phyloP scores from a whole-genome alignment of 169 alveolate species.

The Plasmodium billcollinsi region DNA sequence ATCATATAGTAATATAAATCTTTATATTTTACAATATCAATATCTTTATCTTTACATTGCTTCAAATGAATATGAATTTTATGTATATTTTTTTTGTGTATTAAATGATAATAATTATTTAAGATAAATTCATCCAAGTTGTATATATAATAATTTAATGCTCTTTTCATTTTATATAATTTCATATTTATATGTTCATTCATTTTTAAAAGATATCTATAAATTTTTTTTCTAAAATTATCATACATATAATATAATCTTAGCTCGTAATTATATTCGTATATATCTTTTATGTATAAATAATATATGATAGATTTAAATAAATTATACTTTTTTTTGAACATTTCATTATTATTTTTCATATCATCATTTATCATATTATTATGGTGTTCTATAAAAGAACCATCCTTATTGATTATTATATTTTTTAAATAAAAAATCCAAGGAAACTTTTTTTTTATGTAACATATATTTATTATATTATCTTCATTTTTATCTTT shows the following conservation, averaged over 20 bases:
- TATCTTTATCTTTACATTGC: slow-evolving; percentile 16
- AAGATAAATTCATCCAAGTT: slow-evolving; percentile 34
- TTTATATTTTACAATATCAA: slow-evolving; percentile 17
- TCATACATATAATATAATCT: neutral
- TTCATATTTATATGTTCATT: slow-evolving; percentile 7
- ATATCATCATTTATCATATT: too few relatives aligned
- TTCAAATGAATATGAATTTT: slow-evolving; percentile 21
- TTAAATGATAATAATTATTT: slow-evolving; percentile 23
- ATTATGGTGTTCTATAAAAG: too few relatives aligned
- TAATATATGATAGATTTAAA: neutral
- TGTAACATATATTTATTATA: too few relatives aligned
- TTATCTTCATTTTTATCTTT: too few relatives aligned
- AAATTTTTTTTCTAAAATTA: neutral
- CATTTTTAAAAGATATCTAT: neutral
- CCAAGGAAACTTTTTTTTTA: too few relatives aligned
- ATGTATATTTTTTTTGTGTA: slow-evolving; percentile 36
- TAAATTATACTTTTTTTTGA: too few relatives aligned
- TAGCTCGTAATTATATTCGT: too few relatives aligned
- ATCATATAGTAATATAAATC: slow-evolving; percentile 41
- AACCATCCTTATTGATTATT: too few relatives aligned
- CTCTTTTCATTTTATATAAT: slow-evolving; percentile 18
- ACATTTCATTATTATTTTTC: too few relatives aligned
- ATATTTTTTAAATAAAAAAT: too few relatives aligned
- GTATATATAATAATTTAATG: slow-evolving; percentile 26
- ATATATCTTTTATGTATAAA: too few relatives aligned